These are phyloP conservation scores for Uronychia setigera DNA, from an alignment of 73 alveolate genomes.

Conservation along the genomic window DNA sequence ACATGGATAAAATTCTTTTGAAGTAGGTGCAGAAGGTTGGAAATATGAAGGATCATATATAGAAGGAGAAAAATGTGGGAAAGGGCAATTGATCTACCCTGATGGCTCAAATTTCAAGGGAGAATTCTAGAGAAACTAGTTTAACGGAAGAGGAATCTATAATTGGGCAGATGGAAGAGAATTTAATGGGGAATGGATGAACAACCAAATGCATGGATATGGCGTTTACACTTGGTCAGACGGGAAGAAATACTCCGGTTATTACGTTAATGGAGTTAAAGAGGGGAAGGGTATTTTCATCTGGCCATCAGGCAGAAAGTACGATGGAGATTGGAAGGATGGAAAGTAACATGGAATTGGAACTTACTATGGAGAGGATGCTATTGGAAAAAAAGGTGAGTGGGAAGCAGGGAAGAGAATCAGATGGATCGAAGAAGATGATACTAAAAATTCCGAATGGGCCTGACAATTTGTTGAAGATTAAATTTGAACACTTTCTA, in stretches of 20 bases:
- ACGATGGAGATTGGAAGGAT: slow-evolving; percentile 61
- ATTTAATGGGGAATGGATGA: slow-evolving; percentile 66
- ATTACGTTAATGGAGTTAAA: neutral
- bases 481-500: too few relatives aligned
- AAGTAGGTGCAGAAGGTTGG: slow-evolving; percentile 83
- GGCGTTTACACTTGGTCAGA: slow-evolving; percentile 68
- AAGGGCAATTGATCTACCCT: slow-evolving; percentile 59
- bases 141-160: slow-evolving; percentile 81
- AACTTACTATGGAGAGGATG: slow-evolving; percentile 47
- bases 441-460: too few relatives aligned
- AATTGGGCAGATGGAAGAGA: slow-evolving; percentile 75
- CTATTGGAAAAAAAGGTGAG: slow-evolving; percentile 50
- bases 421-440: slow-evolving; percentile 68
- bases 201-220: slow-evolving; percentile 66
- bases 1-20: slow-evolving; percentile 78
- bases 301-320: slow-evolving; percentile 40
- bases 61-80: slow-evolving; percentile 74
- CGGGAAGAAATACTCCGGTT: neutral
- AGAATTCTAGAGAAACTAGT: slow-evolving; percentile 69
- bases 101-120: slow-evolving; percentile 80
- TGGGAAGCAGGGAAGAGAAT: slow-evolving; percentile 69
- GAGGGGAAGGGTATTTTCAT: slow-evolving; percentile 37
- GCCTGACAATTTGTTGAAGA: too few relatives aligned
- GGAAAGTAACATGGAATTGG: slow-evolving; percentile 58
- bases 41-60: slow-evolving; percentile 75